Base-by-base conservation (phyloP, 2,329 filamentous ascomycete species). In the Penicillium sp. region DNA sequence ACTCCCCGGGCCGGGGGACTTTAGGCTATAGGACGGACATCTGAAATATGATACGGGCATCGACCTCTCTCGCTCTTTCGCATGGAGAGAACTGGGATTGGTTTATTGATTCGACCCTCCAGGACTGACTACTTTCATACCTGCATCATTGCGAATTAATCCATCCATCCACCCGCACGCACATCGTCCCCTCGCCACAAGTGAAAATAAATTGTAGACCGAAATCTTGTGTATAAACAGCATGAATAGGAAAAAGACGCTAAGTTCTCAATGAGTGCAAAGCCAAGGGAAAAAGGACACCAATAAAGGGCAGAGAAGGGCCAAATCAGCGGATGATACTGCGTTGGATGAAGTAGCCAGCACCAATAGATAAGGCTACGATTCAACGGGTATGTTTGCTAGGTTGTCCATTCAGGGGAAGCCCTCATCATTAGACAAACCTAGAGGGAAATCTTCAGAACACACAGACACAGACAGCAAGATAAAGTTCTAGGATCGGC, bases 251-350 rank as follows among this genome's bases (percentile, higher is more conserved):
- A 24, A 53, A 49, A 55, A 34, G 48, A 45, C 53, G 53, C 53
- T 55, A 55, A 55, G 39, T 44, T 55, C 48, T 52, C 53, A 52
- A 40, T 40, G 40, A 52, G 53, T 35, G 53, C 48, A 51, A 45
- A 55, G 47, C 47, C 39, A 39, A 34, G 29, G 24, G 6, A 20
- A 46, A 51, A 55, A 55, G 16, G 18, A 32, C 32, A 43, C 24
- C 53, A 45, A 49, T 26, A 46, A 45, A 54, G 16, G 32, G n/a
- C 16, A 42, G 6, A 42, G n/a, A 24, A 40, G 13, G 22, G 35
- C 13, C 26, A n/a, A 51, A 26, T 24, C 16, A 13, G 46, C 38
- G 20, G 39, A 44, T 32, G 18, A 35, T 26, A 29, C 20, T 31
- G 47, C 35, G 24, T 31, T 44, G 6, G 47, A 31, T 31, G 14